Evolutionary conservation across 2,329 filamentous ascomycete genomes (phyloP), one percentile per base, ranked within the genome.

Genomic region (Ophiostoma fasciatum): DNA sequence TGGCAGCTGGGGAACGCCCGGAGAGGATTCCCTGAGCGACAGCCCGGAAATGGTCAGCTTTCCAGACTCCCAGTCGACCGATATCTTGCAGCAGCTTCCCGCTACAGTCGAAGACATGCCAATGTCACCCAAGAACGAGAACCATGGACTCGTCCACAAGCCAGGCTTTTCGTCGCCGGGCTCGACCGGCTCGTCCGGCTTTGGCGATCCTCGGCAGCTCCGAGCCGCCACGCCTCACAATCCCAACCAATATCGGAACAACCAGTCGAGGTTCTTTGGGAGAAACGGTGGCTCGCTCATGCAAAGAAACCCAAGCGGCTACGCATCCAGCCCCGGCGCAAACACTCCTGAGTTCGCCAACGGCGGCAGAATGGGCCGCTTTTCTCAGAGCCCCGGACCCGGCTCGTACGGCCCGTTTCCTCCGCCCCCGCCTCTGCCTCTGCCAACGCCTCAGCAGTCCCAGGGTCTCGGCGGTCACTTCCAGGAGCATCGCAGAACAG

Each of bases 51-150:
- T 19, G 14, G 5, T 14, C 10, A 14, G 15, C 4, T 19, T 25
- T 9, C 10, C 12, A 2, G 20, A 29, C 7, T 25, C n/a, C 27
- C 7, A 8, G 2, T 31, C 35, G 10, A 23, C 18, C 2, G 31
- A 33, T 4, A 20, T 18, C 8, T 18, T 45, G n/a, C 35, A 31
- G 0, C 9, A 33, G 4, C 29, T 45, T 1, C 43, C 43, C 1
- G 27, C n/a, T 3, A 36, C 36, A 2, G 23, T 43, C 12, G 43
- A 40, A 13, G 35, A 45, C 13, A 45, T 45, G 43, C 43, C 43
- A 1, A 19, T 35, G 4, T 37, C 43, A 9, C 43, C 43, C 5
- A 25, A 34, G 17, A 18, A 9, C 13, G 15, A 15, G 10, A 33
- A 19, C 5, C 30, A 27, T 4, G 12, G 12, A 2, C 14, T 22